These are phyloP conservation scores for Kickxella alabastrina DNA, from an alignment of 192 early-diverging fungal genomes.

Conservation along the genomic window DNA sequence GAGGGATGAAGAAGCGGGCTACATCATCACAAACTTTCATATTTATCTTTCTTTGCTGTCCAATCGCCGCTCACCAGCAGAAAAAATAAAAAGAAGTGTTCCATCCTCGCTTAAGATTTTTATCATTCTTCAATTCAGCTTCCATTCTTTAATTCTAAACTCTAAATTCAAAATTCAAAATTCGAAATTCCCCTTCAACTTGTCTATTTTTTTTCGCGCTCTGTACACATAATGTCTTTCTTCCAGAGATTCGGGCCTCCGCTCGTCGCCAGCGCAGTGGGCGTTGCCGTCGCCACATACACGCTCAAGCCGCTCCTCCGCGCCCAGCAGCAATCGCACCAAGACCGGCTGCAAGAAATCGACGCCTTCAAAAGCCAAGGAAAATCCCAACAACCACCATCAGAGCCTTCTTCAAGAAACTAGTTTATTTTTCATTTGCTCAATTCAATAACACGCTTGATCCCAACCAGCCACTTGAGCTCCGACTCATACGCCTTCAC, in stretches of 20 bases:
- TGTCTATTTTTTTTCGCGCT: background rate
- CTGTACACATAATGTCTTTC: slow-evolving; percentile 4
- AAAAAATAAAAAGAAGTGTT: no score
- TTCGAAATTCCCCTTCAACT: no score
- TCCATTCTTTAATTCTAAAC: no score
- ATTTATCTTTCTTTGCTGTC: no score
- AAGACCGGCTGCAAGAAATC: slow-evolving; percentile 7
- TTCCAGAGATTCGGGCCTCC: slow-evolving; percentile 21
- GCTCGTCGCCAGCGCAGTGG: slow-evolving; percentile 15
- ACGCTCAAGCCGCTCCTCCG: slow-evolving; percentile 17
- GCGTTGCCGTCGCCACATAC: slow-evolving; percentile 24
- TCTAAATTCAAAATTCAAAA: no score
- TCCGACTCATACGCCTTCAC: slow-evolving; percentile 35
- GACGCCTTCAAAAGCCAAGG: background rate
- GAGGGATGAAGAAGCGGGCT: no score
- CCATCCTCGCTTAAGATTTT: no score
- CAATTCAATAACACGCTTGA: slow-evolving; percentile 46
- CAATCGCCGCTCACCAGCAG: no score
- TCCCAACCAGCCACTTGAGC: slow-evolving; percentile 46
- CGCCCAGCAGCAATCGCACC: background rate
- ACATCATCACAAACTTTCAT: no score
- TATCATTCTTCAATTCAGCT: no score
- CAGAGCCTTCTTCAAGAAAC: background rate
- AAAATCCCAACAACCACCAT: background rate
- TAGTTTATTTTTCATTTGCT: slow-evolving; percentile 8